phyloP scores from a whole-genome alignment of 169 alveolate species.

The Theileria sp. region DNA sequence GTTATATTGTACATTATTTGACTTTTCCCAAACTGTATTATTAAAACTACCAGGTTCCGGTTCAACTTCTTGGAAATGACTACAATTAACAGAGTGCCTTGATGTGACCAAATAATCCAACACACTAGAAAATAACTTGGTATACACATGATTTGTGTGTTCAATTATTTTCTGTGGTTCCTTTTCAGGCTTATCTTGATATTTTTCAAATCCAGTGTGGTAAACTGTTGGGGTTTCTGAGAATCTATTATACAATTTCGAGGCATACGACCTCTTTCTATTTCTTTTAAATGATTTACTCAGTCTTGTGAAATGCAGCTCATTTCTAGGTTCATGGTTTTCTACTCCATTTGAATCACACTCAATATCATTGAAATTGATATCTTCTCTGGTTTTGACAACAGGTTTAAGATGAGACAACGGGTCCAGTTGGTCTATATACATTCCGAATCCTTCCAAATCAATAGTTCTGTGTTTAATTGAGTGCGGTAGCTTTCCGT shows the following conservation, averaged over 20 bases:
- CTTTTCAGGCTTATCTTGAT: not conserved
- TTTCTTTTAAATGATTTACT: not conserved
- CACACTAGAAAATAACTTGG: not conserved
- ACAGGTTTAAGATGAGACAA: conserved; percentile 3
- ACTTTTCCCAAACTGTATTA: conserved; percentile 4
- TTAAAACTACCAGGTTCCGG: not conserved
- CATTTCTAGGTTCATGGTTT: not conserved
- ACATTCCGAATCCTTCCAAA: conserved; percentile 47
- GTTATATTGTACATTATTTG: not conserved
- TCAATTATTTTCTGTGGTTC: conserved; percentile 2
- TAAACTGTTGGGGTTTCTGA: not conserved
- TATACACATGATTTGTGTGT: conserved; percentile 9
- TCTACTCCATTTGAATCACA: not conserved
- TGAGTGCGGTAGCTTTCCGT: conserved; percentile 25
- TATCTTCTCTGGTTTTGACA: conserved; percentile 3
- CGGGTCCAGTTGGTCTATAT: conserved; percentile 63
- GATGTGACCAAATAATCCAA: conserved; percentile 19
- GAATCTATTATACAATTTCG: conserved; percentile 11
- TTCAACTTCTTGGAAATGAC: not conserved
- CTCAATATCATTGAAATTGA: conserved; percentile 13
- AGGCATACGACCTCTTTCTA: not conserved
- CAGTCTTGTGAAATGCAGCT: conserved; percentile 2
- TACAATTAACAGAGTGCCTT: not conserved
- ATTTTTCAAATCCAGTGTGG: not conserved
- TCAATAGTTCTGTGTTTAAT: conserved; percentile 49